Percentiles rank a stretch among this genome's conserved stretches.
These are phyloP conservation scores for Yamadazyma jaroonii DNA, from an alignment of 1,139 yeast genomes.

Conservation along the genomic window DNA sequence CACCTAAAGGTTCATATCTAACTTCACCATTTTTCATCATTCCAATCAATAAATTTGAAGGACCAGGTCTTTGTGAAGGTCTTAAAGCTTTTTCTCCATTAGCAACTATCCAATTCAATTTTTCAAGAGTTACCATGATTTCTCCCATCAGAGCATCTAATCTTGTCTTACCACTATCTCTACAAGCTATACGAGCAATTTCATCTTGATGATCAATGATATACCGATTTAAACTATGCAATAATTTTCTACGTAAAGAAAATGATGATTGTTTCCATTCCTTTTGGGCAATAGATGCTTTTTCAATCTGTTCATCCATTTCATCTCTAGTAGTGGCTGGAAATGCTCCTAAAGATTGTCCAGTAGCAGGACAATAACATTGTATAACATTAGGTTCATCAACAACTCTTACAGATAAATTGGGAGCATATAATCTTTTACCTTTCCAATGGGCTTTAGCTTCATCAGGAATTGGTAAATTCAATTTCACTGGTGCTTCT, in stretches of 20 bases:
- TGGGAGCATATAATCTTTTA: conserved; percentile 61
- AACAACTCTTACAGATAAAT: conserved; percentile 46
- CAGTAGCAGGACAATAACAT: conserved; percentile 94
- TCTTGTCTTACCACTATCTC: conserved; percentile 95
- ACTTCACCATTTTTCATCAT: conserved; percentile 89
- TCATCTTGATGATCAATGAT: conserved; percentile 80
- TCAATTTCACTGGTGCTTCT: conserved; percentile 49
- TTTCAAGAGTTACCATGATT: conserved; percentile 87
- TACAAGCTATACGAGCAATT: conserved; percentile 87
- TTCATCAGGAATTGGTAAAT: conserved; percentile 69
- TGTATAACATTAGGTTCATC: conserved; percentile 69
- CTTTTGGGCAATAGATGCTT: conserved; percentile 58
- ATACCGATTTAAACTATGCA: conserved; percentile 68
- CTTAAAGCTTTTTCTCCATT: conserved; percentile 74
- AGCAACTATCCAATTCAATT: conserved; percentile 81
- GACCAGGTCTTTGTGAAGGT: conserved; percentile 81
- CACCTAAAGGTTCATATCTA: conserved; percentile 87
- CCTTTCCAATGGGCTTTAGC: conserved; percentile 95
- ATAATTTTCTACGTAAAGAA: conserved; percentile 63
- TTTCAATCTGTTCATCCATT: conserved; percentile 60
- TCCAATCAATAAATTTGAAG: conserved; percentile 66
- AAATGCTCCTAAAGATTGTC: conserved; percentile 77
- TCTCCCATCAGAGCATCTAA: conserved; percentile 97
- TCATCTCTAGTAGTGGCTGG: conserved; percentile 61
- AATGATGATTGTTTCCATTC: conserved; percentile 58